Evolutionary conservation across 805 yeast genomes (phyloP).

Genomic region (Myxozyma vanderwaltii): DNA sequence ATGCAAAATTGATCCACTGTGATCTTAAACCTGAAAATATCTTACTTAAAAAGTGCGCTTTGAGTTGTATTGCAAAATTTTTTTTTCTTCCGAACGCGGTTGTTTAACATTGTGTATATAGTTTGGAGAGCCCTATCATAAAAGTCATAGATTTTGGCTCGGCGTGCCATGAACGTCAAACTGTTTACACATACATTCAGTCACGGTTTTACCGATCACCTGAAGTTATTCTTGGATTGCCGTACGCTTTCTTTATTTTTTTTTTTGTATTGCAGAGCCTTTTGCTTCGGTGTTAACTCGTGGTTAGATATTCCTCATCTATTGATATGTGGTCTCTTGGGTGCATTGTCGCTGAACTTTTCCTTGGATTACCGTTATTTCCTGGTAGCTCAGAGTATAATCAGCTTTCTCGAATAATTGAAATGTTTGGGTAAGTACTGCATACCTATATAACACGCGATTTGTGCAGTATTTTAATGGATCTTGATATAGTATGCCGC

Average conservation of each 20-base stretch:
- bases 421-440: constrained; percentile 60
- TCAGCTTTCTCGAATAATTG: constrained; percentile 78
- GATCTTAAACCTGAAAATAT: constrained; percentile 97
- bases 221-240: constrained; percentile 87
- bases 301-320: constrained; percentile 62
- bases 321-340: constrained; percentile 99
- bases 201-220: constrained; percentile 95
- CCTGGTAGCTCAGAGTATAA: constrained; percentile 95
- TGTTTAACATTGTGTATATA: not conserved
- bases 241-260: constrained; percentile 45
- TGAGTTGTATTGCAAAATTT: not conserved
- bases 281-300: no score
- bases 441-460: constrained; percentile 34
- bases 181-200: constrained; percentile 92
- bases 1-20: constrained; percentile 86
- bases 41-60: constrained; percentile 57
- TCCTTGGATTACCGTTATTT: constrained; percentile 86
- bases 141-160: constrained; percentile 91
- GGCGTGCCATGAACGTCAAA: constrained; percentile 59
- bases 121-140: constrained; percentile 77
- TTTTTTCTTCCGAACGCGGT: not conserved
- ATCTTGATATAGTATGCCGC: constrained; percentile 55
- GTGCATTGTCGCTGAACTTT: constrained; percentile 86
- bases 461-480: no score
- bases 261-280: not conserved